Base-by-base conservation (phyloP, 495 filamentous ascomycete species). In the Penicillium riverlandense region DNA sequence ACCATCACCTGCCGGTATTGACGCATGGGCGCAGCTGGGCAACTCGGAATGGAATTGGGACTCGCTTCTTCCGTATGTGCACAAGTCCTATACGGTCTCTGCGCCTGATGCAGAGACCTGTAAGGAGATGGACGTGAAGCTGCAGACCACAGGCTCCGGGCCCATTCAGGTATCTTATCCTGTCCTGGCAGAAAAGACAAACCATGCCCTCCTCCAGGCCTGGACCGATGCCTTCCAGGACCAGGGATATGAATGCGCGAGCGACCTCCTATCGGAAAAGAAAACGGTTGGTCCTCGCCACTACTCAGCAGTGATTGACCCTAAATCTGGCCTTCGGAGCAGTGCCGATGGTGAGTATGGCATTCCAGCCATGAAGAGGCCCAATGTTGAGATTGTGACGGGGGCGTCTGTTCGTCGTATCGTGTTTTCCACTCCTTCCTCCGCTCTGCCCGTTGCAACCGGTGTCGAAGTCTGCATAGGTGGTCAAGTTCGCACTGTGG, bases 1-100 rank as follows among this genome's bases (percentile, higher is more conserved):
- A 10, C 65, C 63, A 1, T 68, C 70, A 1, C 59, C 57, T 8
- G 63, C 54, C 2, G 64, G 59, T 11, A 60, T 80, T n/a, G 66
- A 80, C 43, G 63, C 70, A 10, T 80, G 77, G 77, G 65, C 49
- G 1, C 53, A 63, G 8, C 54, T 81, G 14, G 78, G 78, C 6
- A 81, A 78, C 47, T 39, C 61, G 10, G 62, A 65, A 16, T 83
- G 79, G 79, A 59, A 57, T 16, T 80, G 62, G 54, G 65, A 72
- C 36, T 55, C 59, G 0, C 40, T 83, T 29, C 46, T 51, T 10
- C 75, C 76, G 7, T 80, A 79, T 52, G 31, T 65, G 10, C 40
- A 49, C 6, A 57, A 45, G 31, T 37, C 48, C 30, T 40, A 46
- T 31, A 46, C 50, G 8, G 11, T 53, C 22, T 22, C 36, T 6